A percentile compares a stretch with the other conserved stretches of the same genome.
Conservation (phyloP, 352 stramenopile species). For the Pythium myriotylum region DNA sequence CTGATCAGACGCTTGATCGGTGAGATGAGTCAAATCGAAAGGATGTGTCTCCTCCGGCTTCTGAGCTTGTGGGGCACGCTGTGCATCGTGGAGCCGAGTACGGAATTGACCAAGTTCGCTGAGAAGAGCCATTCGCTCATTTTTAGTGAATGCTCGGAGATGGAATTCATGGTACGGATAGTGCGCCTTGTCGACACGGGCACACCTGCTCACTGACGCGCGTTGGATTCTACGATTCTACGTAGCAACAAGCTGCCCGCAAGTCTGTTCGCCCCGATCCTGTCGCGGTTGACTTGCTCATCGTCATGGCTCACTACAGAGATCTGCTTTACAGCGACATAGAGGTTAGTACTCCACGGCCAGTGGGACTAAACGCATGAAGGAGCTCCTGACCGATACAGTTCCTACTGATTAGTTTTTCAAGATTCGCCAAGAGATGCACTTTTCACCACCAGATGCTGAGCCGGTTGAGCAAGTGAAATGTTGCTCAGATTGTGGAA, state of each 20-base stretch:
- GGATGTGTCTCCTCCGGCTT: slow-evolving; percentile 56
- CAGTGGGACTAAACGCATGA: too few relatives aligned
- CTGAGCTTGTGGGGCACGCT: slow-evolving; percentile 58
- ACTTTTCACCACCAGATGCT: not conserved
- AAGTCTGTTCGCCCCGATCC: slow-evolving; percentile 45
- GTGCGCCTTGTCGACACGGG: not conserved
- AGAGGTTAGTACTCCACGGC: slow-evolving; percentile 36
- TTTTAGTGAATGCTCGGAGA: slow-evolving; percentile 61
- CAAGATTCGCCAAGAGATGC: slow-evolving; percentile 20
- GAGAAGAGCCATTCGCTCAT: slow-evolving; percentile 58
- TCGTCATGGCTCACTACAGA: slow-evolving; percentile 62
- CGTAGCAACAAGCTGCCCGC: slow-evolving; percentile 34
- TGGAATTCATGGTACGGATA: slow-evolving; percentile 58
- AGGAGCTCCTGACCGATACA: not conserved
- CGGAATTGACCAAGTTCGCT: slow-evolving; percentile 44
- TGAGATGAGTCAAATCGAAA: slow-evolving; percentile 47
- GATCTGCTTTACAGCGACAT: slow-evolving; percentile 75
- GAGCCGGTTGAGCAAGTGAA: not conserved
- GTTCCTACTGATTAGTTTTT: slow-evolving; percentile 14
- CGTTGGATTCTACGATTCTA: not conserved
- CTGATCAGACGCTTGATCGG: slow-evolving; percentile 50
- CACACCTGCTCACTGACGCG: too few relatives aligned
- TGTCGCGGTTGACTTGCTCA: slow-evolving; percentile 50
- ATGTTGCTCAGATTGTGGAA: too few relatives aligned
- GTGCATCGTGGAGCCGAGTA: slow-evolving; percentile 35